Evolutionary conservation across 805 yeast species (phyloP).

Genomic region (Wickerhamomyces strasburgensis): DNA sequence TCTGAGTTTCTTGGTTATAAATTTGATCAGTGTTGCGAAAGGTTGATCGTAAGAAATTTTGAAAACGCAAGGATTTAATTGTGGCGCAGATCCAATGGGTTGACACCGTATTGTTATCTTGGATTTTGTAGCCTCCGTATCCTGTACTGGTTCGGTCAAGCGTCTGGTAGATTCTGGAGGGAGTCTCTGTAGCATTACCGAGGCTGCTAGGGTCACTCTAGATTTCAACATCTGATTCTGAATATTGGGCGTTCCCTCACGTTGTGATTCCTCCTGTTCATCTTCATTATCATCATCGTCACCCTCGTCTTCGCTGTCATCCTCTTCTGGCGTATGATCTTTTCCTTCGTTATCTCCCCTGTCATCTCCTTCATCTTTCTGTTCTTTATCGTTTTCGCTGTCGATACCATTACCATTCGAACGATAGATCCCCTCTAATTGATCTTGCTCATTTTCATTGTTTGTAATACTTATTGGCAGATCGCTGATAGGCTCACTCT

Average conservation of each 20-base stretch:
- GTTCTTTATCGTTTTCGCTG: constrained; percentile 2
- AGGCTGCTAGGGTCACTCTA: constrained; percentile 21
- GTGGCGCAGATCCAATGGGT: constrained; percentile 55
- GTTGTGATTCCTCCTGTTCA: neutral
- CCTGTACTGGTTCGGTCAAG: constrained; percentile 8
- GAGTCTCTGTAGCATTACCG: constrained; percentile 18
- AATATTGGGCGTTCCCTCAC: constrained; percentile 10
- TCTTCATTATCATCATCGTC: neutral
- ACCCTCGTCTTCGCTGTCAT: constrained; percentile 33
- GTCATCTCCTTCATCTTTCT: constrained; percentile 22
- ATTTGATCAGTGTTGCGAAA: constrained; percentile 41
- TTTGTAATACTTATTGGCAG: no score
- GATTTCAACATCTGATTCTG: constrained; percentile 18
- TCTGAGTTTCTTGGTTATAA: constrained; percentile 37
- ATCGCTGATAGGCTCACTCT: no score
- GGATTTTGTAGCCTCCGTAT: constrained; percentile 8
- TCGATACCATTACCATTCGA: no score
- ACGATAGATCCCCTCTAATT: no score
- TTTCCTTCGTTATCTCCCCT: neutral
- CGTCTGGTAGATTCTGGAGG: constrained; percentile 16
- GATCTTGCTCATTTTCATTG: neutral
- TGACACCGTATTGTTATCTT: constrained; percentile 47
- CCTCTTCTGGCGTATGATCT: neutral
- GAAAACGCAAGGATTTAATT: constrained; percentile 45
- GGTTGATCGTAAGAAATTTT: constrained; percentile 44